phyloP scores from a whole-genome alignment of 495 filamentous ascomycete genomes.

The Podospora anserina region DNA sequence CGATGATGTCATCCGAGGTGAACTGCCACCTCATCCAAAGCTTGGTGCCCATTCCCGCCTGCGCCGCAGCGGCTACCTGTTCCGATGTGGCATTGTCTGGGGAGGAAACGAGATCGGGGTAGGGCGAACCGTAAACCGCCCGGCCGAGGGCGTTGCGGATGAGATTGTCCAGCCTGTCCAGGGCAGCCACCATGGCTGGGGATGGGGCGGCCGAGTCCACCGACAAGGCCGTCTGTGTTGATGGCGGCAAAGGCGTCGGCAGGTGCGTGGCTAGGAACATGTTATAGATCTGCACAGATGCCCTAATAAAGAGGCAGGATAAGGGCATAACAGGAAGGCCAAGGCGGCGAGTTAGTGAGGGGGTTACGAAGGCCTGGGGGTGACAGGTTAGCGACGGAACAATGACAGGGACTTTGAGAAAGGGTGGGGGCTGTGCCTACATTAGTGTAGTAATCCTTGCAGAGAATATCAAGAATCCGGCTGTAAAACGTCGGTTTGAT shows the following conservation, averaged over 20 bases:
- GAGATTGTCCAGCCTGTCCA: conserved; percentile 71
- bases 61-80: not conserved
- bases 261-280: conserved; percentile 92
- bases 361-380: conserved; percentile 76
- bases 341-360: conserved; percentile 76
- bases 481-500: conserved; percentile 84
- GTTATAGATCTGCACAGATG: conserved; percentile 93
- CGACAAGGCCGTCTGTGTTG: conserved; percentile 61
- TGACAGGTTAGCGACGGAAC: conserved; percentile 1
- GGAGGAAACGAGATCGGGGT: conserved; percentile 20
- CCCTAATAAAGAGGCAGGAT: conserved; percentile 91
- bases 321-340: conserved; percentile 90
- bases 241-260: conserved; percentile 68
- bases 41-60: not conserved
- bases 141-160: conserved; percentile 69
- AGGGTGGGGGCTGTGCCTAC: conserved; percentile 38
- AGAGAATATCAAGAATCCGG: conserved; percentile 85
- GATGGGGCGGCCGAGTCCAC: conserved; percentile 52
- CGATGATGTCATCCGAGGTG: conserved; percentile 65
- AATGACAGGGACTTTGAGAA: not conserved
- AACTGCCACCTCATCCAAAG: conserved; percentile 33
- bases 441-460: conserved; percentile 97
- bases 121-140: conserved; percentile 57
- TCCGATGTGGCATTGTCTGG: conserved; percentile 11
- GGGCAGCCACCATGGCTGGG: conserved; percentile 65